These are phyloP conservation scores for Quercus glauca DNA, from an alignment of 306 rosid genomes.

Conservation along the genomic window DNA sequence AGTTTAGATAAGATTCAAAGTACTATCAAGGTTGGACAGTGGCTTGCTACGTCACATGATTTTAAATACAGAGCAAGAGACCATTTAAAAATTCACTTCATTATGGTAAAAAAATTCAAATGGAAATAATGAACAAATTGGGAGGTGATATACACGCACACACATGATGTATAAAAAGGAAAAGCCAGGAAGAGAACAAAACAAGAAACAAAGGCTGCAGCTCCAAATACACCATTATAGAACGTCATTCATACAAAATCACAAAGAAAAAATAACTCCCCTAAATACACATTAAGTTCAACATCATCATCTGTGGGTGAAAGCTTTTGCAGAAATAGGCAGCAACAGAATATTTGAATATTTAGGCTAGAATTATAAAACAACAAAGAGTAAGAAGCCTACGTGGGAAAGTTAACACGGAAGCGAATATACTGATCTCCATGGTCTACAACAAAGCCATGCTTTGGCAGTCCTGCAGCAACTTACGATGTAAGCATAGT, in stretches of 20 bases:
- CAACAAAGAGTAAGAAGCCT: conserved; percentile 16
- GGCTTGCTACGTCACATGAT: too few species aligned
- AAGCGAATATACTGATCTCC: conserved; percentile 91
- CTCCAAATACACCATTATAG: not conserved
- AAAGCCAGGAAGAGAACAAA: too few species aligned
- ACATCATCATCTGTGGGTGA: not conserved
- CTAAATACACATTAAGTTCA: not conserved
- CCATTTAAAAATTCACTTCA: not conserved
- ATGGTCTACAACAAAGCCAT: conserved; percentile 54
- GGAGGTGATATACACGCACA: not conserved
- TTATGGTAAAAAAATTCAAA: not conserved
- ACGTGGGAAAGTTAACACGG: conserved; percentile 71
- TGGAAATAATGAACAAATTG: not conserved
- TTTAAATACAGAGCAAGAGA: too few species aligned
- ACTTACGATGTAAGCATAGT: not conserved
- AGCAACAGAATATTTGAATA: not conserved
- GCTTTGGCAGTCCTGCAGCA: conserved; percentile 60
- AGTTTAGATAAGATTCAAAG: not conserved
- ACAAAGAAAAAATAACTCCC: not conserved
- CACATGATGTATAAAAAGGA: too few species aligned
- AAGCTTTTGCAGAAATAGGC: not conserved
- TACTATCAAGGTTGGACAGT: too few species aligned
- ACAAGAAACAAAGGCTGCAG: not conserved
- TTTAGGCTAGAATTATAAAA: not conserved
- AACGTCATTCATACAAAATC: conserved; percentile 14